phyloP scores from a whole-genome alignment of 129 eudicot species.

The Tagetes erecta region DNA sequence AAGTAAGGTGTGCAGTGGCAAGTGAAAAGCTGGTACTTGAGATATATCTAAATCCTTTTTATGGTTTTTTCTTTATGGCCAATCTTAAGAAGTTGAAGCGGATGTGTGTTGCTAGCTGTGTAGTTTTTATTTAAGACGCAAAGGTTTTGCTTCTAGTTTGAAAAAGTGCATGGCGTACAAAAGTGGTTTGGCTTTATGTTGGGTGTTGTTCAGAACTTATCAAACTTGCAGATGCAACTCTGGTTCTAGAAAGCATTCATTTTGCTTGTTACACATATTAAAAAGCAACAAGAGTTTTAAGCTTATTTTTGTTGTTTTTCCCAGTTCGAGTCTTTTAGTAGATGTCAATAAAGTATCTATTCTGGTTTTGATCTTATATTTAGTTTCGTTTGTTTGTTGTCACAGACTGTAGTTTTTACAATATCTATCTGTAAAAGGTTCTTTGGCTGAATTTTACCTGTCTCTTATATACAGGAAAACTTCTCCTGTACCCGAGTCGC shows the following conservation, averaged over 20 bases:
- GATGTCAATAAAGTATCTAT: too few species aligned
- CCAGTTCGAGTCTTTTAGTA: too few species aligned
- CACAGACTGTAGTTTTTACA: background rate
- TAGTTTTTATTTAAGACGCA: background rate
- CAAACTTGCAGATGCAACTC: too few species aligned
- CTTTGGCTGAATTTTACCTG: too few species aligned
- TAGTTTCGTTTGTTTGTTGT: background rate
- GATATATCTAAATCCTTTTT: too few species aligned
- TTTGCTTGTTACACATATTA: background rate
- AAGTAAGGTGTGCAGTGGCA: too few species aligned
- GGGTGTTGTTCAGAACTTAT: background rate
- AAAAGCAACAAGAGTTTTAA: background rate
- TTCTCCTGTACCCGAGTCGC: constrained; percentile 76
- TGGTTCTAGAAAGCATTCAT: background rate
- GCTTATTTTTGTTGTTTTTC: too few species aligned
- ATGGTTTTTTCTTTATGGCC: too few species aligned
- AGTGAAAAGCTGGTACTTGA: background rate
- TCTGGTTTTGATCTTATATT: background rate
- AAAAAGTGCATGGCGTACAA: too few species aligned
- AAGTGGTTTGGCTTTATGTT: background rate
- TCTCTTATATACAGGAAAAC: constrained; percentile 58
- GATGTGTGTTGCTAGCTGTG: background rate
- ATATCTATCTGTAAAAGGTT: background rate
- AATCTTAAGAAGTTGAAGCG: background rate
- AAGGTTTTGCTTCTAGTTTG: too few species aligned